These are phyloP conservation scores for Chimonanthus salicifolius DNA, from an alignment of 164 flowering plant species.

Conservation along the genomic window DNA sequence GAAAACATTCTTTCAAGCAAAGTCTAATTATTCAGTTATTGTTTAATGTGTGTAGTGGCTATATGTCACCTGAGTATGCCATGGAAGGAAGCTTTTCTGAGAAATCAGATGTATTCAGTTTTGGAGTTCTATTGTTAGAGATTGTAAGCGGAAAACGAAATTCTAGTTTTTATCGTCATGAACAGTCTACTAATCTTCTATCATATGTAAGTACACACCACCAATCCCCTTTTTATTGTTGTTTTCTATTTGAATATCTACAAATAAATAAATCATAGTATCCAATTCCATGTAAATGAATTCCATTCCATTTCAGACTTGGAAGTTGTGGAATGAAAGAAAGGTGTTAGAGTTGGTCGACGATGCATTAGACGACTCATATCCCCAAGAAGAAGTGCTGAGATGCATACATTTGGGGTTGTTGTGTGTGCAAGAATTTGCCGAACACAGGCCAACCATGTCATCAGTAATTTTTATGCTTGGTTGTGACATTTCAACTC, in stretches of 20 bases:
- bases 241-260: too few species aligned
- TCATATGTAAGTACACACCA: neutral
- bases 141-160: constrained; percentile 40
- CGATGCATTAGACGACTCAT: neutral
- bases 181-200: neutral
- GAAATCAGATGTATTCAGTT: constrained; percentile 54
- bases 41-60: constrained; percentile 32
- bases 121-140: constrained; percentile 47
- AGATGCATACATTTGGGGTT: constrained; percentile 15
- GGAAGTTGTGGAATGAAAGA: constrained; percentile 15
- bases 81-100: constrained; percentile 43
- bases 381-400: neutral
- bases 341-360: constrained; percentile 8
- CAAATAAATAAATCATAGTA: neutral
- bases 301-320: constrained; percentile 2
- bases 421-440: constrained; percentile 16
- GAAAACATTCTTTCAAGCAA: neutral
- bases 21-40: neutral
- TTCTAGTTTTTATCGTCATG: neutral
- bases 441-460: constrained; percentile 10
- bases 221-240: neutral
- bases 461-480: constrained; percentile 5
- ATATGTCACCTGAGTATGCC: constrained; percentile 56
- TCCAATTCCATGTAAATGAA: too few species aligned
- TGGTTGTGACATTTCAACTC: neutral